Base-by-base conservation (phyloP, 2,329 filamentous ascomycete genomes). In the Colletotrichum destructivum region DNA sequence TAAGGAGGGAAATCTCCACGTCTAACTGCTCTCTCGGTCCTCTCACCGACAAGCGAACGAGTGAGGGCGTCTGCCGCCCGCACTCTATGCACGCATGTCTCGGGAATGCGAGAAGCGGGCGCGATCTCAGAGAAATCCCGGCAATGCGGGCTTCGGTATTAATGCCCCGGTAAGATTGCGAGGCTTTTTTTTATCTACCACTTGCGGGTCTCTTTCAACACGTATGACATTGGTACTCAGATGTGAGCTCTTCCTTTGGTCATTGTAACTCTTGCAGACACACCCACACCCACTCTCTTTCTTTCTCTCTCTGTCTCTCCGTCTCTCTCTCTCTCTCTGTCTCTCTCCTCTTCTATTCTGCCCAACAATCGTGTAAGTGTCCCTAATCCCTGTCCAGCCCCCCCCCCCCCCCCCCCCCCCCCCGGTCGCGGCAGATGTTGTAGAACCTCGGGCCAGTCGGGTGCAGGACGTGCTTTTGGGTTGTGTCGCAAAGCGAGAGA, bases 121-220 rank as follows among this genome's bases (percentile, higher is more conserved):
- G 54, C 26, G 26, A 69, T 72, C 69, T 54, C 40, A 64, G 46
- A 40, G 47, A 44, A 65, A 23, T 64, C 40, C 66, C 69, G 66
- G 60, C 26, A 61, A 72, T 69, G 66, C 69, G 60, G 69, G 66
- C 42, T 54, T 72, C 69, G 69, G 69, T 54, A 69, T 55, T 69
- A 51, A 44, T 60, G 18, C 51, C 68, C 59, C 69, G 52, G 40
- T 31, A 38, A 46, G 52, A 56, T 44, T 26, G 38, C 13, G 51
- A 56, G 38, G 46, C 46, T 46, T 69, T 66, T 69, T 26, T 26
- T 26, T 26, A 26, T 26, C 26, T 26, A 26, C 55, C 44, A 47
- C 52, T 16, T 8, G 18, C 40, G 62, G 35, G 26, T n/a, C n/a
- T 40, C 26, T 5, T n/a, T 15, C 18, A 16, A 11, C 52, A 12